These are phyloP conservation scores for Raphanus raphanistrum DNA, from an alignment of 345 rosid genomes.

Conservation along the genomic window DNA sequence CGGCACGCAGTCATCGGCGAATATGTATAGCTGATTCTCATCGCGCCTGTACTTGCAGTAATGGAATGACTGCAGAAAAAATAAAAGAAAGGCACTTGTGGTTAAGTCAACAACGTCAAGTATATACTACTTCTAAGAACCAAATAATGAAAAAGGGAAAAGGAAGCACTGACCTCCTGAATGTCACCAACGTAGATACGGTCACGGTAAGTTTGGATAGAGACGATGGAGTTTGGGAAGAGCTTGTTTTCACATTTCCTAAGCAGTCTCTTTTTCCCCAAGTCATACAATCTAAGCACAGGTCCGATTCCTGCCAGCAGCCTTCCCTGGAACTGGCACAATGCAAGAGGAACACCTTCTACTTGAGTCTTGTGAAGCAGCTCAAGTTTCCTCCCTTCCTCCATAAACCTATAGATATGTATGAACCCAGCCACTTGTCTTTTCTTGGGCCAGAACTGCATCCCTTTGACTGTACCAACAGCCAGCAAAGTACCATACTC, in stretches of 20 bases:
- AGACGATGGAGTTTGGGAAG: constrained; percentile 78
- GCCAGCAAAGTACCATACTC: constrained; percentile 91
- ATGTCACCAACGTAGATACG: constrained; percentile 94
- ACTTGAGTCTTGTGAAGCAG: constrained; percentile 97
- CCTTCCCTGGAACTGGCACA: constrained; percentile 96
- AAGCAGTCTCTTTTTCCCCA: constrained; percentile 88
- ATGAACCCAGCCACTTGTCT: constrained; percentile 70
- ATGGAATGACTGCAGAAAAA: constrained; percentile 75
- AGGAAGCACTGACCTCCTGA: constrained; percentile 66
- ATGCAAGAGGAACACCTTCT: constrained; percentile 87
- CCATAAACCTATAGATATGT: constrained; percentile 88
- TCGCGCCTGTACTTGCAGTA: constrained; percentile 98
- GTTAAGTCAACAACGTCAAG: neutral
- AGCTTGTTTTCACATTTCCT: constrained; percentile 96
- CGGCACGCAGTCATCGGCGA: constrained; percentile 93
- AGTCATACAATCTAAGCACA: constrained; percentile 84
- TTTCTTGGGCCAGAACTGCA: constrained; percentile 88
- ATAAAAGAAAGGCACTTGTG: neutral
- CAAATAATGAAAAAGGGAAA: neutral
- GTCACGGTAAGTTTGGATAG: constrained; percentile 86
- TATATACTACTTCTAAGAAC: neutral
- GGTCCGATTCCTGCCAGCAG: constrained; percentile 88
- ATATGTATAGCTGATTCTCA: constrained; percentile 92
- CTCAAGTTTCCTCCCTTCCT: constrained; percentile 80
- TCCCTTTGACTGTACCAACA: constrained; percentile 90